Percentiles rank a stretch among this genome's conserved stretches.
Evolutionary conservation across 2,329 filamentous ascomycete species (phyloP).

Genomic region (Fusarium lyarnte): DNA sequence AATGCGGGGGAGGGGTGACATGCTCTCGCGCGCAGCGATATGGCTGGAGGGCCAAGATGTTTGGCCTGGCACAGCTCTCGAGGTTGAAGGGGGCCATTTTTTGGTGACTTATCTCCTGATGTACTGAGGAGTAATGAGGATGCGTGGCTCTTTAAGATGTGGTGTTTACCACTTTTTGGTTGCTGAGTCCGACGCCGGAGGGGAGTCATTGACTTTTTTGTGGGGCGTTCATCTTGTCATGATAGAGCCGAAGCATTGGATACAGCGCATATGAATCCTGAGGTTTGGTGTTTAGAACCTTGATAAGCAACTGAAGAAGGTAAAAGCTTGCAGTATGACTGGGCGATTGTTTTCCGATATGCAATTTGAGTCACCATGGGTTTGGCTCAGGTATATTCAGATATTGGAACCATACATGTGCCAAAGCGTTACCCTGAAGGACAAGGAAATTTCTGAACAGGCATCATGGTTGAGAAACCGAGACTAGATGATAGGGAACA

Average conservation of each 20-base stretch:
- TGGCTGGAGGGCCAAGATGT: constrained; percentile 79
- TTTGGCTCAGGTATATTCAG: neutral
- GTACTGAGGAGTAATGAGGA: neutral
- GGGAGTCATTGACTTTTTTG: constrained; percentile 39
- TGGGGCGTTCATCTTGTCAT: constrained; percentile 23
- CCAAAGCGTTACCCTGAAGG: neutral
- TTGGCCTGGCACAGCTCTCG: constrained; percentile 77
- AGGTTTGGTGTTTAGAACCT: neutral
- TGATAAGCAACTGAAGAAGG: neutral
- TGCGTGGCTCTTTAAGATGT: constrained; percentile 19
- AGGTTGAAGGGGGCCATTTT: constrained; percentile 75
- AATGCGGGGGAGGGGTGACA: constrained; percentile 48
- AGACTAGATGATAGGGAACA: neutral
- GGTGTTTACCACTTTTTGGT: constrained; percentile 12
- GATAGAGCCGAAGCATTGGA: neutral
- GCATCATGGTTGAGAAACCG: neutral
- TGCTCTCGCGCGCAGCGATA: constrained; percentile 87
- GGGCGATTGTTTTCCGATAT: neutral
- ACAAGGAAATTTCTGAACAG: neutral
- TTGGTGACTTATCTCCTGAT: neutral
- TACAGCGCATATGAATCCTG: neutral
- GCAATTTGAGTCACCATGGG: neutral
- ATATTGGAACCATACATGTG: neutral
- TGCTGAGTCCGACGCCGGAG: constrained; percentile 39
- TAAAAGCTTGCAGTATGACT: neutral